Percentiles rank a stretch among this genome's conserved stretches.
Evolutionary conservation across 306 rosid species (phyloP).

Genomic region (Potentilla sterilis): DNA sequence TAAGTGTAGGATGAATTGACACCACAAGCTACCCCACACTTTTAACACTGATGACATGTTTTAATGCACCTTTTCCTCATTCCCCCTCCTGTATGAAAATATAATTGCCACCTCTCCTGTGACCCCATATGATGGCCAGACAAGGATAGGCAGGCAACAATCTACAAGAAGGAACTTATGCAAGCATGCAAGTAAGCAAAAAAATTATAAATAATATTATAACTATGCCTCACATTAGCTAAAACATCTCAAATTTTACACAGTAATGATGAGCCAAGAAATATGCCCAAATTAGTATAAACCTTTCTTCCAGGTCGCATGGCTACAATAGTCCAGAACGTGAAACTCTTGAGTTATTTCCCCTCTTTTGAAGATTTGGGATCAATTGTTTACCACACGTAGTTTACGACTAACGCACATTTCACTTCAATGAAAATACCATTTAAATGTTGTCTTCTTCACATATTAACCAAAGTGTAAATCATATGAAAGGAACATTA

Average conservation of each 20-base stretch:
- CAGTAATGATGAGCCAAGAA: not conserved
- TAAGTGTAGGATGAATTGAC: not conserved
- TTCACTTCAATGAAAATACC: not conserved
- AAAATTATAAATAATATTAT: too few species aligned
- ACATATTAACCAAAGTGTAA: not conserved
- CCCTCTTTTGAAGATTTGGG: not conserved
- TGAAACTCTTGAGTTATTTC: not conserved
- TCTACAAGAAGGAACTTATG: not conserved
- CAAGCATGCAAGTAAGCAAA: not conserved
- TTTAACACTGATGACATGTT: not conserved
- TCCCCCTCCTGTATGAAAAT: not conserved
- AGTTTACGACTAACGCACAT: not conserved
- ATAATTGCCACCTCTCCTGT: not conserved
- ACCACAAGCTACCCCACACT: not conserved
- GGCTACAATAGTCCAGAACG: not conserved
- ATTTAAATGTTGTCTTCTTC: not conserved
- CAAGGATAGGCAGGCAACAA: not conserved
- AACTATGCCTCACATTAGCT: not conserved
- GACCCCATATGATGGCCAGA: constrained; percentile 7
- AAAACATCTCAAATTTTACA: not conserved
- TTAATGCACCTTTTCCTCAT: not conserved
- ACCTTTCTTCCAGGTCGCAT: not conserved
- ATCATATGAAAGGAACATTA: not conserved
- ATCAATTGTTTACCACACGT: not conserved
- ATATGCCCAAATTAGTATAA: not conserved